Base-by-base conservation (phyloP, 805 yeast genomes). In the Teunomyces lycoperdinae region DNA sequence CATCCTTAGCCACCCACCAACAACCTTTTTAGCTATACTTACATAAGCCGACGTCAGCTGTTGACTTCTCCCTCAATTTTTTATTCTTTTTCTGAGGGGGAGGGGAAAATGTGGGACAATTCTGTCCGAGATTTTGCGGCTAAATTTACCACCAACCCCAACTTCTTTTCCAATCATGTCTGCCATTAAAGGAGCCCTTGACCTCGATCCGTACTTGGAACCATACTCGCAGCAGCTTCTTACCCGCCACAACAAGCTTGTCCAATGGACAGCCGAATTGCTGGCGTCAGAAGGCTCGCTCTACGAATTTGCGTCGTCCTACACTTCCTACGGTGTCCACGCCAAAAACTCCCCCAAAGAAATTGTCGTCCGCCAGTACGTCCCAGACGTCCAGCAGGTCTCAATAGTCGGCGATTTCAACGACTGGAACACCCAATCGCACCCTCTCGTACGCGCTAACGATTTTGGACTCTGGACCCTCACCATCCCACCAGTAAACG, bases 381-480 rank as follows among this genome's bases (percentile, higher is more conserved):
- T 95, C 1, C 99, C 98, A 5, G 85, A 89, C 60, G 98, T 96
- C 1, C 60, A 58, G 3, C 71, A 63, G 41, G 97, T 94, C 1
- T 77, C 82, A 46, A 64, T 92, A n/a, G 85, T 88, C 48, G 99
- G 99, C 11, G 98, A 92, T 44, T 92, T 94, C 76, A 92, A 92
- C 66, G 62, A 74, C 51, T 92, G 99, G 99, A 72, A 83, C 55
- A 74, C 79, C 32, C 67, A 67, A 4, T 51, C 75, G 4, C 81
- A 86, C 60, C 72, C 72, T 41, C 71, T 92, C 80, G 52, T 52
- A 5, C 79, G 73, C 57, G 62, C 50, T 27, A 85, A 87, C 59
- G 77, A 78, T 35, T 89, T 66, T 63, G 97, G 97, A 1, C 79
- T 81, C 45, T 92, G 92, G 79, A 59, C 67, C 28, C 71, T 85